A percentile compares a stretch with the other conserved stretches of the same genome.
Evolutionary conservation across 305 asterid species (phyloP).

Genomic region (Caryopteris hybrid): DNA sequence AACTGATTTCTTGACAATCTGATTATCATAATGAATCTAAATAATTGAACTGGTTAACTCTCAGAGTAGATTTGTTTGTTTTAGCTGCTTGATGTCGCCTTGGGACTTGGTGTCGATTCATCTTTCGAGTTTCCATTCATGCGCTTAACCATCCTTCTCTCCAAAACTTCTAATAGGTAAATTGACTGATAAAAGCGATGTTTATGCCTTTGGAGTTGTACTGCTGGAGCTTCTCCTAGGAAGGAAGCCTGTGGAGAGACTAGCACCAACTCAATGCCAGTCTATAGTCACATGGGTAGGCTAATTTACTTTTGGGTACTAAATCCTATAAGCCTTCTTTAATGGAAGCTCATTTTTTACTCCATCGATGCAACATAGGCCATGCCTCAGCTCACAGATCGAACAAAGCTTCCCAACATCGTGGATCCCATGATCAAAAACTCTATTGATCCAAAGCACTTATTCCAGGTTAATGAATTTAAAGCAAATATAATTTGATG

Average conservation of each 20-base stretch:
- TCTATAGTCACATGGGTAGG: constrained; percentile 76
- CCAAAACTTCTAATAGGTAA: constrained; percentile 53
- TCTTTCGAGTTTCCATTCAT: background rate
- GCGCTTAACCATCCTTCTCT: background rate
- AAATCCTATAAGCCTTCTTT: background rate
- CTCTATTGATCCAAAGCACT: constrained; percentile 39
- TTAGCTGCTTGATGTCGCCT: background rate
- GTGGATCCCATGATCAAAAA: constrained; percentile 31
- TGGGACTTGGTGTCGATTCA: background rate
- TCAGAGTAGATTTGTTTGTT: background rate
- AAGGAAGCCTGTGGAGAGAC: constrained; percentile 64
- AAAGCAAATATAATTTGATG: background rate
- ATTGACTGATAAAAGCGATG: constrained; percentile 76
- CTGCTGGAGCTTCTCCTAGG: constrained; percentile 74
- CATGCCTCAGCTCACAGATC: constrained; percentile 49
- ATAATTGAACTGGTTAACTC: background rate
- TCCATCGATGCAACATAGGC: constrained; percentile 39
- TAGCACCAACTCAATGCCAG: constrained; percentile 52
- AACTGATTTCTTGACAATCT: background rate
- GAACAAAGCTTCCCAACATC: constrained; percentile 28
- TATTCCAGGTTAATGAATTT: constrained; percentile 49
- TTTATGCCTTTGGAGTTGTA: constrained; percentile 75
- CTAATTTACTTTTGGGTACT: background rate
- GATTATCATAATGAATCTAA: background rate
- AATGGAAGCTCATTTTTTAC: constrained; percentile 2